Conservation (phyloP, 2,329 filamentous ascomycete genomes). For the Rhynchosporium agropyri region DNA sequence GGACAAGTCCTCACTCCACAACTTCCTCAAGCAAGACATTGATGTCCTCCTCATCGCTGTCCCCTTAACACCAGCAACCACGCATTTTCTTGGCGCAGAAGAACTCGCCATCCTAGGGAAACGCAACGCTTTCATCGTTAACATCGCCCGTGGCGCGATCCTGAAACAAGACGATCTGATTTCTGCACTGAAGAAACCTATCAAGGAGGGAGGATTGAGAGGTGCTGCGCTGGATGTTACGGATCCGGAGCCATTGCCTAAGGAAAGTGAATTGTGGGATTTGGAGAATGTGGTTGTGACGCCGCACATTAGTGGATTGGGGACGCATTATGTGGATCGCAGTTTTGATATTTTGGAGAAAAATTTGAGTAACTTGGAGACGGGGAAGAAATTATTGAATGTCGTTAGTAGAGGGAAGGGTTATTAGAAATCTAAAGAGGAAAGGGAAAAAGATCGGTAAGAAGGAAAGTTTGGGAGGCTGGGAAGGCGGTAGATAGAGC, state of each 20-base stretch:
- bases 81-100: conserved; percentile 46
- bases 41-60: conserved; percentile 45
- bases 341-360: conserved; percentile 59
- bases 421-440: conserved; percentile 49
- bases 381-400: conserved; percentile 61
- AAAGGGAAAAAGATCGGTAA: too few relatives aligned
- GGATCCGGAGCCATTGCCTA: conserved; percentile 66
- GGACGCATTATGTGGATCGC: conserved; percentile 57
- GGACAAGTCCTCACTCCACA: conserved; percentile 40
- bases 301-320: conserved; percentile 63
- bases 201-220: conserved; percentile 50
- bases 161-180: conserved; percentile 63
- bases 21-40: conserved; percentile 44
- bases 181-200: conserved; percentile 48
- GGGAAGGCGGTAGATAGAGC: too few relatives aligned
- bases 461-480: too few relatives aligned
- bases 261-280: conserved; percentile 63
- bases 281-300: conserved; percentile 64
- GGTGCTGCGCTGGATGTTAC: conserved; percentile 70
- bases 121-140: conserved; percentile 58
- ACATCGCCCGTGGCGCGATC: conserved; percentile 65
- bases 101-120: conserved; percentile 44
- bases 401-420: conserved; percentile 61
- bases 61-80: conserved; percentile 44
- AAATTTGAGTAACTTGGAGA: conserved; percentile 57